A percentile compares a stretch with the other conserved stretches of the same genome.
Conservation (phyloP, 495 filamentous ascomycete genomes). For the Mycothermus thermophilus region DNA sequence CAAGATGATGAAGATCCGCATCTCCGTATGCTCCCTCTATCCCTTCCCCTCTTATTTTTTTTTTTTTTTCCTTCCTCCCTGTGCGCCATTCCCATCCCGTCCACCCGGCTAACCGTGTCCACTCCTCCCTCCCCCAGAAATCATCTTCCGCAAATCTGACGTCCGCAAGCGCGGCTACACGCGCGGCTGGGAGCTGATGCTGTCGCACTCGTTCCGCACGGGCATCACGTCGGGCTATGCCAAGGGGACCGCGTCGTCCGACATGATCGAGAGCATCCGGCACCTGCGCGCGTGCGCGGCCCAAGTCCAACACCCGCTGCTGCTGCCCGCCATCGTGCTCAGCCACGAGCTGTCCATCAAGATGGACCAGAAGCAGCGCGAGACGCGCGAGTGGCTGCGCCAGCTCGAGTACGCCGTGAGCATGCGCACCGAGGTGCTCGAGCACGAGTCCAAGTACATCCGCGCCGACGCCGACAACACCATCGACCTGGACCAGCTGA, state of each 20-base stretch:
- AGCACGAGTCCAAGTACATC: slow-evolving; percentile 29
- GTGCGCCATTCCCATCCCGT: too few species aligned
- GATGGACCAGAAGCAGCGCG: slow-evolving; percentile 40
- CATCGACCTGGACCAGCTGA: slow-evolving; percentile 41
- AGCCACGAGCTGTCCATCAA: slow-evolving; percentile 33
- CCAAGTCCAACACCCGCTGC: slow-evolving; percentile 38
- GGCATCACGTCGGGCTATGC: slow-evolving; percentile 39
- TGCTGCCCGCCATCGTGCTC: slow-evolving; percentile 41
- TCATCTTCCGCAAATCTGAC: slow-evolving; percentile 43
- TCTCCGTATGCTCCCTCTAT: slow-evolving; percentile 26
- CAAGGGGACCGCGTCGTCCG: slow-evolving; percentile 39
- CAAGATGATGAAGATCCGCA: slow-evolving; percentile 37
- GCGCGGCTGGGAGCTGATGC: slow-evolving; percentile 43
- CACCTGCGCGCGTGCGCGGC: slow-evolving; percentile 31
- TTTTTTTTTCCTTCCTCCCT: too few species aligned
- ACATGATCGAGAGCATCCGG: slow-evolving; percentile 30
- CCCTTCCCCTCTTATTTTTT: not conserved
- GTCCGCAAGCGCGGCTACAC: slow-evolving; percentile 44
- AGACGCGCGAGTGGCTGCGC: slow-evolving; percentile 41
- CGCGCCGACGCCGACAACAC: slow-evolving; percentile 32
- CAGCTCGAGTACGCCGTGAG: slow-evolving; percentile 42
- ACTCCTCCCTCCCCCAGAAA: slow-evolving; percentile 21
- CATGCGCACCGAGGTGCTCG: slow-evolving; percentile 40
- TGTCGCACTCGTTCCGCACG: slow-evolving; percentile 39
- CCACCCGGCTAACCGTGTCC: too few species aligned